These are phyloP conservation scores for Xylaria sp. DNA, from an alignment of 2,329 filamentous ascomycete species.

Conservation along the genomic window DNA sequence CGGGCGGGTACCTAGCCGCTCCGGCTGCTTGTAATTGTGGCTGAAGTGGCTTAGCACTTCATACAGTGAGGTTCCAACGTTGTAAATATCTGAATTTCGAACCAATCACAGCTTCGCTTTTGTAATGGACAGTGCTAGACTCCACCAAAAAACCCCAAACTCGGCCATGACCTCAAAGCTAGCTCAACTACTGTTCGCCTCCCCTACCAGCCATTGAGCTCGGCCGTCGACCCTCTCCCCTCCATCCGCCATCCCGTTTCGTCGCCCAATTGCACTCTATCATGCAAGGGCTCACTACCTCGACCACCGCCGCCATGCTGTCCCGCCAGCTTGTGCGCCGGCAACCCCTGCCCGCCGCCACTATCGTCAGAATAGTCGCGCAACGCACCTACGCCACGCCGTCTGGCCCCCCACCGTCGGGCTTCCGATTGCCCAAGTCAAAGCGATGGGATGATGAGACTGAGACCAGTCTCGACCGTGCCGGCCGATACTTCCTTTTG, in stretches of 20 bases:
- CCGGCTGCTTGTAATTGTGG: neutral
- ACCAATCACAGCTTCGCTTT: conserved; percentile 44
- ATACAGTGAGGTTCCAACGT: neutral
- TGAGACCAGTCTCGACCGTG: conserved; percentile 81
- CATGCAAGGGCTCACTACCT: conserved; percentile 50
- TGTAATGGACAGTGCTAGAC: conserved; percentile 41
- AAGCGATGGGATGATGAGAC: conserved; percentile 83
- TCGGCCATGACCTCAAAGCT: conserved; percentile 44
- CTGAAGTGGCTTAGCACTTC: neutral
- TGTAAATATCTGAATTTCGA: conserved; percentile 16
- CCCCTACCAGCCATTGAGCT: conserved; percentile 34
- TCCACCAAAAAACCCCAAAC: conserved; percentile 47
- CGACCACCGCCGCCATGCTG: conserved; percentile 45
- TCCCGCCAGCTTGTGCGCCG: conserved; percentile 49
- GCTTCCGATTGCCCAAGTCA: conserved; percentile 80
- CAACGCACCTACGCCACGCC: conserved; percentile 70
- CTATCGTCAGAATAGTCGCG: conserved; percentile 49
- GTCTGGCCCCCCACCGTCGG: conserved; percentile 78
- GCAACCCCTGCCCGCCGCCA: conserved; percentile 41
- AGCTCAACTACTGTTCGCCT: conserved; percentile 37
- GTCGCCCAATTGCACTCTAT: conserved; percentile 42
- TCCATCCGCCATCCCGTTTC: conserved; percentile 9
- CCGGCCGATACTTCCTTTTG: conserved; percentile 94
- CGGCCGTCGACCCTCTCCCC: conserved; percentile 36
- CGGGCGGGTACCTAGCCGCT: too few relatives aligned